Evolutionary conservation across 257 asterid genomes (phyloP).

Genomic region (Gentiana dahurica): DNA sequence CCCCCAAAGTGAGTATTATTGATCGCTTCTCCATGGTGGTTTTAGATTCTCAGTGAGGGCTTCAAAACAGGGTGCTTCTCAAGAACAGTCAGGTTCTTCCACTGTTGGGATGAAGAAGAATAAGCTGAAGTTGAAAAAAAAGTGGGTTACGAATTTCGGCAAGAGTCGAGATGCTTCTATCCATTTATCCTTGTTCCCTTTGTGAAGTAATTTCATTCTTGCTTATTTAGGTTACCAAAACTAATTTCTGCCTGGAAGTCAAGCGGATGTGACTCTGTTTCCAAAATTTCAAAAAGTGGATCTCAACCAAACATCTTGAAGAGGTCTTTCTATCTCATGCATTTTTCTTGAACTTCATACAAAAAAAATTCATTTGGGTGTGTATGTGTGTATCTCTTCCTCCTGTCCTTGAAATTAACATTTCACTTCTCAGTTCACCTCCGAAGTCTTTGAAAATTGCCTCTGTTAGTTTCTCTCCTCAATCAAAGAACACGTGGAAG

Average conservation of each 20-base stretch:
- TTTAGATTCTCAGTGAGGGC: slow-evolving; percentile 47
- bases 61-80: slow-evolving; percentile 22
- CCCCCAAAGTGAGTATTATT: background rate
- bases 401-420: slow-evolving; percentile 27
- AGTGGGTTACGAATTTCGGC: slow-evolving; percentile 24
- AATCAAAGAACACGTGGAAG: slow-evolving; percentile 50
- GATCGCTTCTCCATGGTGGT: slow-evolving; percentile 6
- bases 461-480: slow-evolving; percentile 32
- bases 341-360: slow-evolving; percentile 2
- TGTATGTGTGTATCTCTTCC: background rate
- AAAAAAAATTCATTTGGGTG: background rate
- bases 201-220: slow-evolving; percentile 19
- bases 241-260: slow-evolving; percentile 26
- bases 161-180: background rate
- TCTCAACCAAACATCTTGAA: slow-evolving; percentile 34
- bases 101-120: slow-evolving; percentile 25
- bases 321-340: slow-evolving; percentile 34
- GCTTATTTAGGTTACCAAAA: slow-evolving; percentile 31
- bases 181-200: background rate
- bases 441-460: slow-evolving; percentile 35
- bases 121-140: slow-evolving; percentile 30
- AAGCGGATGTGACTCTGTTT: slow-evolving; percentile 25
- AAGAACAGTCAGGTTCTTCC: slow-evolving; percentile 27
- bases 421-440: slow-evolving; percentile 19
- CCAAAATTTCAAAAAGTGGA: slow-evolving; percentile 22